phyloP scores from a whole-genome alignment of 163 green algal genomes.

The Scenedesmus sp. region DNA sequence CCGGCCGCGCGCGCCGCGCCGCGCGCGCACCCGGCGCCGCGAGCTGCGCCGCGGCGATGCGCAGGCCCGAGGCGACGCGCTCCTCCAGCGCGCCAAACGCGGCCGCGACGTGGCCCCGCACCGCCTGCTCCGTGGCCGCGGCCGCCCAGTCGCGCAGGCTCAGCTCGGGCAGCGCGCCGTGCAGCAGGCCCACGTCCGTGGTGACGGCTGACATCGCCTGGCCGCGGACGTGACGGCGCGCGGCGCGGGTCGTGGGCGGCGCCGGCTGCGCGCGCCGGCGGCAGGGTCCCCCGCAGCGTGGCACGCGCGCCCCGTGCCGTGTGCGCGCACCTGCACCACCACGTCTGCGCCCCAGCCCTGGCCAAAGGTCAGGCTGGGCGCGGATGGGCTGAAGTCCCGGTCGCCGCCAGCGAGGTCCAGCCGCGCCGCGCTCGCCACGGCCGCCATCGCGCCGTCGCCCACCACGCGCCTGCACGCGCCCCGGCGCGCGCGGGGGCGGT shows the following conservation, averaged over 20 bases:
- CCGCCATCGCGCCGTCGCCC: conserved; percentile 36
- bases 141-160: conserved; percentile 54
- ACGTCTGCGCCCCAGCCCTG: conserved; percentile 69
- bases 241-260: no score
- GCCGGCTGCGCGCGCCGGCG: no score
- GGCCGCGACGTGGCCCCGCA: conserved; percentile 72
- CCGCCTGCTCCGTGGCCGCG: conserved; percentile 63
- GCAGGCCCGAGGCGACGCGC: conserved; percentile 48
- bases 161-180: conserved; percentile 74
- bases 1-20: no score
- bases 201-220: conserved; percentile 67
- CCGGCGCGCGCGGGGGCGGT: no score
- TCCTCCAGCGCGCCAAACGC: conserved; percentile 70
- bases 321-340: conserved; percentile 55
- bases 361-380: conserved; percentile 1
- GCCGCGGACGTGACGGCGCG: no score
- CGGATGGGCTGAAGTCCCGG: conserved; percentile 13
- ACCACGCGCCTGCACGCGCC: conserved; percentile 55
- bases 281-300: no score
- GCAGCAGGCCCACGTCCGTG: conserved; percentile 68
- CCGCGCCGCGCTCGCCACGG: conserved; percentile 27
- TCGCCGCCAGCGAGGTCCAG: conserved; percentile 16
- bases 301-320: neutral
- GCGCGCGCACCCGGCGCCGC: no score
- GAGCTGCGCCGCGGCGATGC: no score